A percentile compares a stretch with the other conserved stretches of the same genome.
Evolutionary conservation across 2,329 filamentous ascomycete species (phyloP).

Genomic region (Tolypocladium guangdongense): DNA sequence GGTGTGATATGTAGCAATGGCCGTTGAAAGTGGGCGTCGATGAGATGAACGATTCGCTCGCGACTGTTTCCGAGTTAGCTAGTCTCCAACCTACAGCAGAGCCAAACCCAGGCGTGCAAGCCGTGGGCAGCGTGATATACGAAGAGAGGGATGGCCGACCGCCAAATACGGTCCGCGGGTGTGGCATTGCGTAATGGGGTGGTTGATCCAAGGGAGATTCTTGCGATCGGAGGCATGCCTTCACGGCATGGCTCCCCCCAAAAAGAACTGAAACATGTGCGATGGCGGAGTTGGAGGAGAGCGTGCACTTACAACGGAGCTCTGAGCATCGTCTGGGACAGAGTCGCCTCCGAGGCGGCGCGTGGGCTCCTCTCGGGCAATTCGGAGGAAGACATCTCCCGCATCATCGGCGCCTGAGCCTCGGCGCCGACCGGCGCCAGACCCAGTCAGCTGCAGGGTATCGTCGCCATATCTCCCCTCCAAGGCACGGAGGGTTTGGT

Average conservation of each 20-base stretch:
- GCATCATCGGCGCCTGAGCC: conserved; percentile 37
- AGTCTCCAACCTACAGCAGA: background rate
- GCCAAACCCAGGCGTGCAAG: background rate
- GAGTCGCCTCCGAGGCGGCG: conserved; percentile 26
- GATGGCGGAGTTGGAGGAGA: background rate
- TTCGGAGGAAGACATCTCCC: conserved; percentile 47
- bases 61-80: conserved; percentile 25
- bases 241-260: background rate
- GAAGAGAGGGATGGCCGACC: background rate
- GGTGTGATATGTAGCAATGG: conserved; percentile 34
- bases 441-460: conserved; percentile 26
- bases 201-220: background rate
- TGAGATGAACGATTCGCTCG: conserved; percentile 34
- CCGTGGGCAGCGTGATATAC: background rate
- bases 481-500: conserved; percentile 38
- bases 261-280: background rate
- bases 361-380: conserved; percentile 41
- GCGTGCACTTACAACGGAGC: conserved; percentile 33
- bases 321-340: conserved; percentile 21
- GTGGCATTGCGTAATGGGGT: background rate
- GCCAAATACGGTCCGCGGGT: background rate
- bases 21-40: conserved; percentile 43
- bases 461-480: conserved; percentile 28
- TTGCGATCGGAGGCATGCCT: background rate
- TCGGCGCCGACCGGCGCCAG: conserved; percentile 25